Evolutionary conservation across 2,329 filamentous ascomycete genomes (phyloP).

Genomic region (Penicillium frequentans): DNA sequence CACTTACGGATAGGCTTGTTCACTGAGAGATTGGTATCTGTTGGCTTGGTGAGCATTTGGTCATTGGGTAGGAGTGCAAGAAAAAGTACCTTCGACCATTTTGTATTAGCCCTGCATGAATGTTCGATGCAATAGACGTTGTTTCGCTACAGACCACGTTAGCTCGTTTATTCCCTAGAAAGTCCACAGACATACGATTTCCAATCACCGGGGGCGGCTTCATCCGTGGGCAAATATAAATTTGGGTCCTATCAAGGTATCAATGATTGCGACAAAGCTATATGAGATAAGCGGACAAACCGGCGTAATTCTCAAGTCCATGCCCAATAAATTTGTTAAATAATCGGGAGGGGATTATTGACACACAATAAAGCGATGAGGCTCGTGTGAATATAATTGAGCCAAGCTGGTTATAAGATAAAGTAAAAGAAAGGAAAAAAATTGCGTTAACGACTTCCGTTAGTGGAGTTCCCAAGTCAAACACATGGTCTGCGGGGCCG

Average conservation of each 20-base stretch:
- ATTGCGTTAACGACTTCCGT: neutral
- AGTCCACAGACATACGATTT: conserved; percentile 1
- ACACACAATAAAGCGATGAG: neutral
- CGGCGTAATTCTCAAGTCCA: neutral
- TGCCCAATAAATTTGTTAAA: neutral
- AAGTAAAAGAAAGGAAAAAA: neutral
- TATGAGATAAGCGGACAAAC: neutral
- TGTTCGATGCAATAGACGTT: conserved; percentile 6
- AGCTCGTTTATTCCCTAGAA: neutral
- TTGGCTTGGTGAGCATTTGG: neutral
- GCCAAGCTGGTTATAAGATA: neutral
- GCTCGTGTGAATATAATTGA: neutral
- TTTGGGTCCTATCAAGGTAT: conserved; percentile 1
- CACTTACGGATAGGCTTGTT: neutral
- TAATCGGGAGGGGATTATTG: neutral
- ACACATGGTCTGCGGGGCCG: neutral
- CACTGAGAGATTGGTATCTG: conserved; percentile 4
- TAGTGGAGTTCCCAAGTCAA: neutral
- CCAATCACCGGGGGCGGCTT: neutral
- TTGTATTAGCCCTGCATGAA: conserved; percentile 7
- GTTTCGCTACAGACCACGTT: conserved; percentile 6
- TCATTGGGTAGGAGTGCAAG: neutral
- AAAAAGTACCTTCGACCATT: conserved; percentile 10
- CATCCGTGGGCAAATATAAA: neutral
- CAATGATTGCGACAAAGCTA: neutral